Evolutionary conservation across 1,284 basidiomycete genomes (phyloP), one percentile per base, ranked within the genome.

Genomic region (Melampsora larici-populina): DNA sequence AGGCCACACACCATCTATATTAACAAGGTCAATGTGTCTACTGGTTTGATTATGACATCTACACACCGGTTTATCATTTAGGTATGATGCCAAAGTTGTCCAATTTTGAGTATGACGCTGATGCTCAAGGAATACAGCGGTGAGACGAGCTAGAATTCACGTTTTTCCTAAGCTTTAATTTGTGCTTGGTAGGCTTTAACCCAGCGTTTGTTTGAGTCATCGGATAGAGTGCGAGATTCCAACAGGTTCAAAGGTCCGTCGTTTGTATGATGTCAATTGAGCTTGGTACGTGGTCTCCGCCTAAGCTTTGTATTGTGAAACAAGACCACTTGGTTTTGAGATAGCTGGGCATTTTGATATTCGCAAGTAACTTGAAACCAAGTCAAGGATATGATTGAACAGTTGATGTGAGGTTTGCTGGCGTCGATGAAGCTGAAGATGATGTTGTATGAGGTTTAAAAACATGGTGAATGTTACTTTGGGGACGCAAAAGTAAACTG

Each of bases 91-190:
- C 15, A 2, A 51, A 51, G 1, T 51, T 51, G 48, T 51, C 48
- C 48, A 51, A n/a, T 51, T 51, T 51, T 51, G 48, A n/a, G 48
- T 51, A n/a, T 51, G 48, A 51, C n/a, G 48, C 48, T 51, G 48
- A 51, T 1, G 48, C 48, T 51, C 48, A 51, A 51, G 48, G 48
- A 51, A 51, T n/a, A 51, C 15, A n/a, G 48, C n/a, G 2, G 48
- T 51, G 48, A 21, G 48, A 51, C 15, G 48, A 15, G 1, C 48
- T 51, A 15, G 1, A 51, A 51, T 13, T 51, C n/a, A n/a, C 15
- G 48, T 51, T 2, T 13, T 51, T 51, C n/a, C 48, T 51, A n/a
- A 51, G 48, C 48, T 15, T 51, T 15, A n/a, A 51, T 1, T 51
- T 51, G 2, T 51, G 48, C 48, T 51, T n/a, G 15, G 1, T 15